A percentile compares a stretch with the other conserved stretches of the same genome.
Conservation (phyloP, 306 rosid species). For the Corylus avellana region DNA sequence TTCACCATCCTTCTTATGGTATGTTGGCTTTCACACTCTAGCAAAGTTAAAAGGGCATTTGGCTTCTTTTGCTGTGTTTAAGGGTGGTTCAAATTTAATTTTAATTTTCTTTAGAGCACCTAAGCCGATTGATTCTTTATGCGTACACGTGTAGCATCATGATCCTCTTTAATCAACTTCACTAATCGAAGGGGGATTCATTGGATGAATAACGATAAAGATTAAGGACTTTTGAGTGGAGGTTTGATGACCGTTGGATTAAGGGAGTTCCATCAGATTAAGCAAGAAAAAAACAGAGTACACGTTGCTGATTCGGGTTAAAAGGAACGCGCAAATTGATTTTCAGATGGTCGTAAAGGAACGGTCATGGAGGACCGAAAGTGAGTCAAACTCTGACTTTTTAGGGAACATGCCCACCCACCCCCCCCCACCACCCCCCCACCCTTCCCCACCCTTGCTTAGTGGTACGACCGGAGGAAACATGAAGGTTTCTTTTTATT, state of each 20-base stretch:
- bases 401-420: constrained; percentile 30
- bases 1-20: constrained; percentile 26
- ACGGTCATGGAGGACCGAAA: constrained; percentile 14
- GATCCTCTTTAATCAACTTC: constrained; percentile 8
- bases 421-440: constrained; percentile 18
- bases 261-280: not conserved
- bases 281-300: not conserved
- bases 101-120: not conserved
- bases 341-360: not conserved
- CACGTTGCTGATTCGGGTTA: constrained; percentile 19
- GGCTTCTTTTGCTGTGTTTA: too few species aligned
- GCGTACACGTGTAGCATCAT: constrained; percentile 14
- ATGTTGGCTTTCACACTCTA: constrained; percentile 18
- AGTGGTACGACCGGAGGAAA: constrained; percentile 25
- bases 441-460: constrained; percentile 3
- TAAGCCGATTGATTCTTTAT: not conserved
- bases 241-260: constrained; percentile 5
- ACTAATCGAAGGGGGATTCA: constrained; percentile 4
- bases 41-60: not conserved
- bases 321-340: not conserved
- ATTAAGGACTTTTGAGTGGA: not conserved
- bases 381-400: constrained; percentile 38
- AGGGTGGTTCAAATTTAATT: too few species aligned
- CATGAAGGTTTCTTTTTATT: too few species aligned
- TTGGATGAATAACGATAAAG: constrained; percentile 2